phyloP scores from a whole-genome alignment of 106 monocot species.

The Dendrobium nobile region DNA sequence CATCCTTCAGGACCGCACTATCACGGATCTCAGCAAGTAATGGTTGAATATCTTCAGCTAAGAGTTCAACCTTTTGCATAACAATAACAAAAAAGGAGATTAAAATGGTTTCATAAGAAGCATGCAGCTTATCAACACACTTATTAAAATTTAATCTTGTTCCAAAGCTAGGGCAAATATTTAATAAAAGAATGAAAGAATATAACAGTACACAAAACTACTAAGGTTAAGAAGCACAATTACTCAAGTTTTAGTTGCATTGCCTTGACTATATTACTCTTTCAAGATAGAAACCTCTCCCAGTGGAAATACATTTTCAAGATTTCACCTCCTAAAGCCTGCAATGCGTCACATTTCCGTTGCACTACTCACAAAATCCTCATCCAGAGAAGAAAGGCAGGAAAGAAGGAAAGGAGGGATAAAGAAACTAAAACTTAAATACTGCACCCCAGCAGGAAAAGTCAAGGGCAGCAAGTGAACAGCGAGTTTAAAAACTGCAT shows the following conservation, averaged over 20 bases:
- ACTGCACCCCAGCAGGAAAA: not conserved
- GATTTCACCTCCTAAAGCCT: not conserved
- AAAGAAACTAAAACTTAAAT: not conserved
- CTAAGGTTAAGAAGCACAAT: not conserved
- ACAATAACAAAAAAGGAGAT: slow-evolving; percentile 19
- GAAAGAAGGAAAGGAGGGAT: not conserved
- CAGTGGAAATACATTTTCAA: not conserved
- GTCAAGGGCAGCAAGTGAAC: not conserved
- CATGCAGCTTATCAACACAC: not conserved
- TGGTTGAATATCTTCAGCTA: slow-evolving; percentile 79
- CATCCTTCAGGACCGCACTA: slow-evolving; percentile 69
- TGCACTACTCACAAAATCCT: not conserved
- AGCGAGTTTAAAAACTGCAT: not conserved
- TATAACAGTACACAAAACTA: not conserved
- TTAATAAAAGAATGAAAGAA: not conserved
- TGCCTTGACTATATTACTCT: not conserved
- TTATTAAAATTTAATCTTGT: not conserved
- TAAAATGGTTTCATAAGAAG: slow-evolving; percentile 4
- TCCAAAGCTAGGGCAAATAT: not conserved
- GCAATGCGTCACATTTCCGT: not conserved
- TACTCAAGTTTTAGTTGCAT: not conserved
- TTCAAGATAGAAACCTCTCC: not conserved
- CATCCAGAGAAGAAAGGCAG: not conserved
- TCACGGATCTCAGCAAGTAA: slow-evolving; percentile 75
- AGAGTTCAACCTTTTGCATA: slow-evolving; percentile 75